A percentile compares a stretch with the other conserved stretches of the same genome.
These are phyloP conservation scores for Chlorella variabilis DNA, from an alignment of 163 green algal species.

Conservation along the genomic window DNA sequence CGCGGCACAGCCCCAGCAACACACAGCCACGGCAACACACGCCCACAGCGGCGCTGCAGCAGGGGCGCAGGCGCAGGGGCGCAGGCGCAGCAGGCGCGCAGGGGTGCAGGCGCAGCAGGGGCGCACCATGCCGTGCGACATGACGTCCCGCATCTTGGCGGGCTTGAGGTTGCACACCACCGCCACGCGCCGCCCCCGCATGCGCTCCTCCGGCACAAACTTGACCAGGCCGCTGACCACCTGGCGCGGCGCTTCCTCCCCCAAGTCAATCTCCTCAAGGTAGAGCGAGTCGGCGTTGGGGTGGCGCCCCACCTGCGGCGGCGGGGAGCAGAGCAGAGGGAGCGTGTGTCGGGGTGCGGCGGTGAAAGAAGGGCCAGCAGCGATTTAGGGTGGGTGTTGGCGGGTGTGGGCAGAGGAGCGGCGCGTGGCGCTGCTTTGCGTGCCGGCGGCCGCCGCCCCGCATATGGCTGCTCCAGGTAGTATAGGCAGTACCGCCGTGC, in stretches of 20 bases:
- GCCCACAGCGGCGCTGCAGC: no score
- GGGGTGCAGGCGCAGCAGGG: no score
- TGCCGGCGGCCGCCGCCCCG: no score
- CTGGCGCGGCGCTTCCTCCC: slow-evolving; percentile 86
- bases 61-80: no score
- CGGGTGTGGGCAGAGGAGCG: no score
- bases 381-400: no score
- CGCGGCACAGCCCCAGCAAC: no score
- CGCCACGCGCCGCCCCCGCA: slow-evolving; percentile 83
- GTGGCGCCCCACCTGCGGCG: slow-evolving; percentile 63
- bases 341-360: background rate
- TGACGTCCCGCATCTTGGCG: slow-evolving; percentile 94
- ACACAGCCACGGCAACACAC: no score
- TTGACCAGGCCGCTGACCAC: slow-evolving; percentile 94
- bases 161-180: slow-evolving; percentile 97
- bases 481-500: no score
- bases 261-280: slow-evolving; percentile 97
- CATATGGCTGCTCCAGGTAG: no score
- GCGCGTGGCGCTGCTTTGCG: no score
- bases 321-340: background rate
- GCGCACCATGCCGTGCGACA: slow-evolving; percentile 93
- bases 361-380: background rate
- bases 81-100: no score
- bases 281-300: slow-evolving; percentile 93
- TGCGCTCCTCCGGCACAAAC: slow-evolving; percentile 88